Base-by-base conservation (phyloP, 2,329 filamentous ascomycete genomes). In the Fusarium cyanostomum region DNA sequence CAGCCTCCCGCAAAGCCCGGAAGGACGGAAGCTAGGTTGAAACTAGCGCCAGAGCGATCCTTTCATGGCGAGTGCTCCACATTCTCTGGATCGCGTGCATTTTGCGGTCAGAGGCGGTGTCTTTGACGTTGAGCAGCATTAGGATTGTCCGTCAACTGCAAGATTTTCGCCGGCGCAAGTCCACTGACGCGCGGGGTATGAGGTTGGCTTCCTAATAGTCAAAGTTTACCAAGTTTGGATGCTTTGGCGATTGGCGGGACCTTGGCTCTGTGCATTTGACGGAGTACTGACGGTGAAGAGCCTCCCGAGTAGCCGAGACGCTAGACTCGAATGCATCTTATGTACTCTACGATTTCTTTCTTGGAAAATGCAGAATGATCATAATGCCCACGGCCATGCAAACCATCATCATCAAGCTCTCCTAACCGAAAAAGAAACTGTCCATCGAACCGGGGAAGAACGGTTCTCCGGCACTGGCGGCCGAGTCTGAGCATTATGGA, bases 91-190 rank as follows among this genome's bases (percentile, higher is more conserved):
- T 63, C 39, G 44, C 39, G 49, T 55, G 26, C 21, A 30, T 63
- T 42, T 51, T 51, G 44, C 44, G 62, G 62, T 59, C 62, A 65
- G 45, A 41, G 21, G 27, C 12, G 27, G 16, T 18, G 15, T 59
- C 31, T 24, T 33, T 16, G n/a, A 16, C 31, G 24, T 27, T 52
- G 16, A 24, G 24, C 33, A 27, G 52, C 39, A 35, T 59, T 53
- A 27, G 35, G 35, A 31, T 24, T 15, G 35, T 43, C 26, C 26
- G 24, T 15, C 35, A 41, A 18, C 46, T 50, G 45, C 52, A 41
- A 24, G 49, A 44, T 52, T 39, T 31, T 42, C 31, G 31, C 21
- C 42, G 27, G 33, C 31, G 28, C n/a, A 45, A 42, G 46, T 27
- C 34, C 44, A 33, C 48, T 39, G 38, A 26, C 49, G 43, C 58